phyloP scores from a whole-genome alignment of 768 basidiomycete genomes.

The Lactifluus piperatus region DNA sequence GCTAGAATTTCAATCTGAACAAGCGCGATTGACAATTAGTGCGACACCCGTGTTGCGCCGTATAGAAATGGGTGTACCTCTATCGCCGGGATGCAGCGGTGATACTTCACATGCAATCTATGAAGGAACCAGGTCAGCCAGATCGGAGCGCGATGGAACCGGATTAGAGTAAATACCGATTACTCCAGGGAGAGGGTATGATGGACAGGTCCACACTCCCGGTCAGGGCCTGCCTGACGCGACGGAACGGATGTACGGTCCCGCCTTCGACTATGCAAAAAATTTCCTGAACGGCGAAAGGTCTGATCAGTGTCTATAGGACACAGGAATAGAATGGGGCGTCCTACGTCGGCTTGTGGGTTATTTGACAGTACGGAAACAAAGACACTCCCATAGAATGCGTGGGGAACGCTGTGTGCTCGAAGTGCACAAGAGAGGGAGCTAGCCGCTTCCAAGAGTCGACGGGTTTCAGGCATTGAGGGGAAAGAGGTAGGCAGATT shows the following conservation, averaged over 20 bases:
- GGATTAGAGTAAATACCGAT: slow-evolving; percentile 47
- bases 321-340: slow-evolving; percentile 23
- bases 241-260: slow-evolving; percentile 63
- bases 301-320: neutral
- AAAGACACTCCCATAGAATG: slow-evolving; percentile 71
- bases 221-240: slow-evolving; percentile 66
- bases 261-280: slow-evolving; percentile 77
- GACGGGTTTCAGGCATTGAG: slow-evolving; percentile 59
- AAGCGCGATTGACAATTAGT: slow-evolving; percentile 6
- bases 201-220: slow-evolving; percentile 56
- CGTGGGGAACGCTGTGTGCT: slow-evolving; percentile 56
- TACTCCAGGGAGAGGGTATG: slow-evolving; percentile 78
- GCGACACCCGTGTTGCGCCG: neutral
- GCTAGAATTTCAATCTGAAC: slow-evolving; percentile 72
- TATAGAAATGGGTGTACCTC: slow-evolving; percentile 41
- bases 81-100: slow-evolving; percentile 65
- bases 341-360: slow-evolving; percentile 51
- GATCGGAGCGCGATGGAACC: slow-evolving; percentile 1
- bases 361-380: slow-evolving; percentile 60
- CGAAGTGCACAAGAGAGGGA: slow-evolving; percentile 62
- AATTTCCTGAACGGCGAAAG: slow-evolving; percentile 51
- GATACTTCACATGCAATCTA: slow-evolving; percentile 70
- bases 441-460: slow-evolving; percentile 69
- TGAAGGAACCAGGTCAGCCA: slow-evolving; percentile 14
- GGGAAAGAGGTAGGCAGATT: slow-evolving; percentile 24